Evolutionary conservation across 148 eudicot genomes (phyloP).

Genomic region (Diospyros lotus): DNA sequence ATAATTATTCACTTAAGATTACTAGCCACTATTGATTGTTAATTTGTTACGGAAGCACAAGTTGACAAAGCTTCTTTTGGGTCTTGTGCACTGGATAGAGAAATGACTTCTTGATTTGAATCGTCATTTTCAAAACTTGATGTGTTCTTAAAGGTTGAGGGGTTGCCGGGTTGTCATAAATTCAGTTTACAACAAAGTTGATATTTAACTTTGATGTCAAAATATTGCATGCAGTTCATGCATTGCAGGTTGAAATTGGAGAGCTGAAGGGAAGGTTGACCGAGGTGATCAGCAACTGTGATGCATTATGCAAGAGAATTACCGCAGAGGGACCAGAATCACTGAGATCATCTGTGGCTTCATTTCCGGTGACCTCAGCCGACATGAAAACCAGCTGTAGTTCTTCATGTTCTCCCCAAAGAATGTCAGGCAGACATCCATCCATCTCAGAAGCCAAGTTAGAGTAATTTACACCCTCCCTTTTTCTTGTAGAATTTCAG

Average conservation of each 20-base stretch:
- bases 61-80: background rate
- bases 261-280: slow-evolving; percentile 89
- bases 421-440: slow-evolving; percentile 8
- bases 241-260: slow-evolving; percentile 87
- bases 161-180: background rate
- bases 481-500: background rate
- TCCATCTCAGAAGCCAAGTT: slow-evolving; percentile 17
- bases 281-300: slow-evolving; percentile 88
- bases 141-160: background rate
- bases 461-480: slow-evolving; percentile 4
- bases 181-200: background rate
- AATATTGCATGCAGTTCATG: slow-evolving; percentile 51
- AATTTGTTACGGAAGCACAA: background rate
- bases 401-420: slow-evolving; percentile 18
- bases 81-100: background rate
- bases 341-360: slow-evolving; percentile 58
- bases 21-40: background rate
- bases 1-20: background rate
- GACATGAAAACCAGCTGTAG: slow-evolving; percentile 28
- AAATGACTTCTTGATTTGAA: background rate
- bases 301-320: slow-evolving; percentile 73
- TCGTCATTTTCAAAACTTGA: background rate
- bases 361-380: slow-evolving; percentile 43
- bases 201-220: background rate
- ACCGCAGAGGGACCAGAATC: slow-evolving; percentile 69